Percentiles rank a stretch among this genome's conserved stretches.
phyloP scores from a whole-genome alignment of 257 asterid species.

The Forsythia viridissima region DNA sequence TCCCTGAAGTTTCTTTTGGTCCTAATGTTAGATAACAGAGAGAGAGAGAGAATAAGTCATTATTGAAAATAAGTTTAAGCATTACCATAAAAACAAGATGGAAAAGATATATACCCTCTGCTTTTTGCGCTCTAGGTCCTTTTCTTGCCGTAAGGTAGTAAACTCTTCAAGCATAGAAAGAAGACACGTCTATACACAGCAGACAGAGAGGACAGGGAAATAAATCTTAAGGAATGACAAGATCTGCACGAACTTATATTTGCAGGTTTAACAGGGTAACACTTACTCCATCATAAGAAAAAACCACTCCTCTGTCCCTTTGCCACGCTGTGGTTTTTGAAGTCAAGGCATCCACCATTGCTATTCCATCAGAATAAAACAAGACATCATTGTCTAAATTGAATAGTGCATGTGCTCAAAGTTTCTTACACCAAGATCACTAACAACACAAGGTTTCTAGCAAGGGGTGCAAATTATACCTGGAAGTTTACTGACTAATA shows the following conservation, averaged over 20 bases:
- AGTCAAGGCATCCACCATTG: constrained; percentile 88
- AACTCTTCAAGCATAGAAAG: constrained; percentile 87
- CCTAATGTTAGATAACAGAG: constrained; percentile 46
- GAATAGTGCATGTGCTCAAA: neutral
- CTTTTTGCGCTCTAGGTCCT: constrained; percentile 81
- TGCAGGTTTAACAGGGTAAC: neutral
- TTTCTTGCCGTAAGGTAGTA: constrained; percentile 68
- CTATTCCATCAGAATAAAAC: constrained; percentile 29
- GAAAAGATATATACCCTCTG: constrained; percentile 64
- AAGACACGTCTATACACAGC: constrained; percentile 58
- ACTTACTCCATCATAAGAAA: constrained; percentile 91
- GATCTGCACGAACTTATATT: neutral
- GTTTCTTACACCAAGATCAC: neutral
- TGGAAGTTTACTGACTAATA: constrained; percentile 84
- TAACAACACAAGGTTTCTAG: neutral
- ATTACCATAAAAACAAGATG: neutral
- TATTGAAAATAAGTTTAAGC: neutral
- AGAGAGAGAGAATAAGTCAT: neutral
- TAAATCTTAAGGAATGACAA: neutral
- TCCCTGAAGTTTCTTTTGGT: constrained; percentile 73
- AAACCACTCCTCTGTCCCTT: constrained; percentile 70
- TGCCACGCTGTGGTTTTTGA: constrained; percentile 83
- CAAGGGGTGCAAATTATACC: constrained; percentile 45
- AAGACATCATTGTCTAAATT: neutral
- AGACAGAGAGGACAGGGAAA: constrained; percentile 15